Evolutionary conservation across 2,329 filamentous ascomycete species (phyloP).

Genomic region (Alternaria infectoria): DNA sequence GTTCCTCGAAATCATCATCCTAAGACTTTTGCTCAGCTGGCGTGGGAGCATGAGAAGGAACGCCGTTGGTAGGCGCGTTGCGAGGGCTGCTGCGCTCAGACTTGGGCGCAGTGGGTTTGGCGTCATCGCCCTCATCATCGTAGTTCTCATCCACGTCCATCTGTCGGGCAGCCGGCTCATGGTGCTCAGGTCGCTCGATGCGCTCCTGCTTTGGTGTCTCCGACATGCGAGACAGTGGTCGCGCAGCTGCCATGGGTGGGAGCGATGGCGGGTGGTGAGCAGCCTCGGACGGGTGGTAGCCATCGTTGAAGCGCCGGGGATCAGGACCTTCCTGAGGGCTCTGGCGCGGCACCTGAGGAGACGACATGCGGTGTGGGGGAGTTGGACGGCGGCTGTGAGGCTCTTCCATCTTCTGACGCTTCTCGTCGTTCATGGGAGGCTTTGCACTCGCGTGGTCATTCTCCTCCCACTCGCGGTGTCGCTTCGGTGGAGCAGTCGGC

Average conservation of each 20-base stretch:
- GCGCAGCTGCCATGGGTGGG: slow-evolving; percentile 54
- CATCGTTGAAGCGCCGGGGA: slow-evolving; percentile 72
- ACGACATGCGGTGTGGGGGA: slow-evolving; percentile 54
- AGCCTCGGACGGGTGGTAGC: slow-evolving; percentile 90
- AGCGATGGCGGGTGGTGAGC: slow-evolving; percentile 80
- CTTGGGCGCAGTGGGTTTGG: slow-evolving; percentile 59
- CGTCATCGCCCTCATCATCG: slow-evolving; percentile 90
- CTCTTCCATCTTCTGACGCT: slow-evolving; percentile 83
- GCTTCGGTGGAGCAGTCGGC: slow-evolving; percentile 75
- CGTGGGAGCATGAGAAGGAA: slow-evolving; percentile 39
- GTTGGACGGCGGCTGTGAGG: slow-evolving; percentile 73
- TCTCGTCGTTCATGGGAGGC: slow-evolving; percentile 81
- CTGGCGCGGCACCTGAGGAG: slow-evolving; percentile 71
- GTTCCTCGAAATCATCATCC: background rate
- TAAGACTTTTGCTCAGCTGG: slow-evolving; percentile 47
- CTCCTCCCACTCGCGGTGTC: slow-evolving; percentile 91
- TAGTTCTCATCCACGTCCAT: slow-evolving; percentile 99
- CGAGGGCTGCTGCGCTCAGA: slow-evolving; percentile 55
- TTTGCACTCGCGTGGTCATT: slow-evolving; percentile 77
- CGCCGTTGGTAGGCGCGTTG: slow-evolving; percentile 41
- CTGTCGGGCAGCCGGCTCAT: slow-evolving; percentile 87
- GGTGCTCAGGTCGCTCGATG: slow-evolving; percentile 53
- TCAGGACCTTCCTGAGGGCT: slow-evolving; percentile 70
- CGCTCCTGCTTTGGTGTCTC: slow-evolving; percentile 48
- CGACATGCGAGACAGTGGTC: slow-evolving; percentile 62